Conservation (phyloP, 2,329 filamentous ascomycete species). For the Akanthomyces dipterigenus region DNA sequence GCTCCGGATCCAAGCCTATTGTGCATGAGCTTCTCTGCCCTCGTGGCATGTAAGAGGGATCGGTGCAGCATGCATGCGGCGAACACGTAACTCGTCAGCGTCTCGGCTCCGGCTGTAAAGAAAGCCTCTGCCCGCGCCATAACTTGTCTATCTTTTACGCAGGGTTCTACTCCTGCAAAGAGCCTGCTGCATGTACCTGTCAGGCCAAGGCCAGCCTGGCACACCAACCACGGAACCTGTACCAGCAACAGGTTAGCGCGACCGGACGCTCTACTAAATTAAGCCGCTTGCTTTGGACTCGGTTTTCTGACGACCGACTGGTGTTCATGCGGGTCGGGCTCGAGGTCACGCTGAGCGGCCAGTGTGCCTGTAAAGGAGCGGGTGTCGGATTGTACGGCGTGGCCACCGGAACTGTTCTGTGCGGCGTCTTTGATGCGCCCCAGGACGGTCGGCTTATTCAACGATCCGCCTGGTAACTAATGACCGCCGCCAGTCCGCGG, state of each 20-base stretch:
- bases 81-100: not conserved
- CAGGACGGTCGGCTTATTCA: not conserved
- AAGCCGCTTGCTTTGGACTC: not conserved
- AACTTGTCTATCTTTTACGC: not conserved
- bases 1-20: not conserved
- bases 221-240: not conserved
- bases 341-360: not conserved
- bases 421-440: not conserved
- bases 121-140: not conserved
- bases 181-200: not conserved
- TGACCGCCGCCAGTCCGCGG: not conserved
- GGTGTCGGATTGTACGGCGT: no score
- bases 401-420: not conserved
- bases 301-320: not conserved
- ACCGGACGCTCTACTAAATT: not conserved
- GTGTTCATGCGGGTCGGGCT: not conserved
- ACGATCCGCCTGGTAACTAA: not conserved
- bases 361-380: not conserved
- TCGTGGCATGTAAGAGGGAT: not conserved
- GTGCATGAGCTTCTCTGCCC: not conserved
- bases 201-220: no score
- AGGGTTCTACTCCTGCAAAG: not conserved
- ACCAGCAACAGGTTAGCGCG: not conserved
- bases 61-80: not conserved
- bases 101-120: not conserved